phyloP scores from a whole-genome alignment of 192 early-diverging fungal species.

The Phycomyces blakesleeanus region DNA sequence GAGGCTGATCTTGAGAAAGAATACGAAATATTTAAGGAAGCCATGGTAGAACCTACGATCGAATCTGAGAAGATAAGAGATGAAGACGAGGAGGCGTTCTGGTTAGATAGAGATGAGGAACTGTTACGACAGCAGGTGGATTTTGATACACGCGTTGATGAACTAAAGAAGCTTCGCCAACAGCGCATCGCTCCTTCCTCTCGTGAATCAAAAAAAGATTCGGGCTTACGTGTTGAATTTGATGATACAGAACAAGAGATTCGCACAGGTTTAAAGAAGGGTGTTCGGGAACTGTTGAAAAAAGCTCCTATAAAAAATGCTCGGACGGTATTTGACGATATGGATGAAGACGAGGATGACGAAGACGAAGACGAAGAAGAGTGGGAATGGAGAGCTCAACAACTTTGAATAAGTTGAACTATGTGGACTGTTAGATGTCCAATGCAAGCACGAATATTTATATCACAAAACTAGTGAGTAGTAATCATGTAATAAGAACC shows the following conservation, averaged over 20 bases:
- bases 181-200: background rate
- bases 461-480: too few species aligned
- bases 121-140: slow-evolving; percentile 27
- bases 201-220: background rate
- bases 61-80: slow-evolving; percentile 24
- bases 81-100: slow-evolving; percentile 33
- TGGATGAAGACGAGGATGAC: slow-evolving; percentile 28
- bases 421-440: too few species aligned
- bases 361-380: slow-evolving; percentile 13
- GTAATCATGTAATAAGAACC: too few species aligned
- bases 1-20: slow-evolving; percentile 29
- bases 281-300: slow-evolving; percentile 28
- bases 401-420: slow-evolving; percentile 18
- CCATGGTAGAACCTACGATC: slow-evolving; percentile 19
- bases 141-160: slow-evolving; percentile 21
- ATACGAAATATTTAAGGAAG: slow-evolving; percentile 29
- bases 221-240: background rate
- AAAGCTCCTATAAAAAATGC: slow-evolving; percentile 11
- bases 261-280: slow-evolving; percentile 16
- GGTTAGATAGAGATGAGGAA: slow-evolving; percentile 30
- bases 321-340: slow-evolving; percentile 25
- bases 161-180: slow-evolving; percentile 28
- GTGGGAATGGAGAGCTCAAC: slow-evolving; percentile 35
- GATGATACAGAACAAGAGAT: slow-evolving; percentile 12
- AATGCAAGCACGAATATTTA: too few species aligned